Base-by-base conservation (phyloP, 352 stramenopile species). In the Globisporangium solare region DNA sequence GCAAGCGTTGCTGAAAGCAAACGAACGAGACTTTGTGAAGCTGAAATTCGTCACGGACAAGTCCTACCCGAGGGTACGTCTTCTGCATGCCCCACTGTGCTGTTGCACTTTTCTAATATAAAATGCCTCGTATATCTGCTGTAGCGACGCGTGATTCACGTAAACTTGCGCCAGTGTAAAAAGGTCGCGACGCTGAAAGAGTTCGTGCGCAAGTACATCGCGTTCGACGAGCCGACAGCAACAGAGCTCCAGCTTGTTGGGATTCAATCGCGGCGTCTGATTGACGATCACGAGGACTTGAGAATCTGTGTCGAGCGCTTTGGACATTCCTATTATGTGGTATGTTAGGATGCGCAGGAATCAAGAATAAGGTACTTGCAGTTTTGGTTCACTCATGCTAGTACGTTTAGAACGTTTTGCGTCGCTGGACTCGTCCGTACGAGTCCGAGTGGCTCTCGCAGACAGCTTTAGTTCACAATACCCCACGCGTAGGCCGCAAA, bases 401-500 rank as follows among this genome's bases (percentile, higher is more conserved):
- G 27, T 35, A 35, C 4, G 27, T 35, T 35, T 8, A 35, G 27
- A 11, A 35, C 4, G 27, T 35, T 35, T 10, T 35, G 27, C 27
- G 27, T 35, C 27, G 6, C 27, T 11, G 10, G 27, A 35, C 7
- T 35, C 5, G 27, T 35, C 27, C 27, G 27, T 8, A 6, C 27
- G 7, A 35, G 27, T 14, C 4, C n/a, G 15, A 45, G 31, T 35
- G 18, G 49, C 5, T 45, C 20, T 35, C 18, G 5, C 39, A 43
- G 17, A 43, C 39, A n/a, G 39, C 39, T 7, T 43, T 46, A 61
- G 39, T 61, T 55, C 46, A 22, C 39, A 45, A 75, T 60, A 2
- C 70, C 66, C 61, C 64, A 78, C 4, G 55, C 70, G 46, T 79
- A 79, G 14, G 61, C 58, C 22, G 70, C 70, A n/a, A 76, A 76